Evolutionary conservation across 805 yeast genomes (phyloP), one percentile per base, ranked within the genome.

Genomic region (Nadsonia fulvescens): DNA sequence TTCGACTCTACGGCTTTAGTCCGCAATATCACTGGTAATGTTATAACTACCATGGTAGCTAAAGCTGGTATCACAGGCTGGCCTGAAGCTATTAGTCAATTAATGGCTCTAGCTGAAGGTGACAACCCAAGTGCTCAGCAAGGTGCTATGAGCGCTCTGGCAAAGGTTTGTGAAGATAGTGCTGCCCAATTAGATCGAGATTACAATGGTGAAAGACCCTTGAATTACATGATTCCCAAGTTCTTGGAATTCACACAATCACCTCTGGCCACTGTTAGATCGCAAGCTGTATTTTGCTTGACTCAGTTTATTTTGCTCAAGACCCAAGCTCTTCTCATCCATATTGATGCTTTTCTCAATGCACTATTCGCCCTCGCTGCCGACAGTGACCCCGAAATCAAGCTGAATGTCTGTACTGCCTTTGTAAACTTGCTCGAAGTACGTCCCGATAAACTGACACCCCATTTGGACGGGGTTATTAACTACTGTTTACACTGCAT

Each of bases 111-210:
- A 43, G 63, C 76, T 4, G 58, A 61, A 20, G 47, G 52, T 5
- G 61, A 58, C 8, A 58, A 65, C 15, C 40, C 44, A n/a, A 42
- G 54, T 0, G 53, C 66, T 4, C 70, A 66, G 42, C 81, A 72
- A 38, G 83, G 89, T 21, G 77, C 92, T 1, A 65, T 79, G 48
- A 61, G 75, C 36, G 83, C 95, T 0, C 55, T 89, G 33, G 60
- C 75, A 19, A 81, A 83, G 47, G 75, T 89, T 26, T 79, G 93
- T 56, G 98, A 89, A 46, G 98, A 89, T 50, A 68, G 78, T 14
- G 68, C 70, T 6, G 54, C 56, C 23, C 50, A 63, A 18, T 61
- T 89, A 32, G 82, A 78, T 43, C 49, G 58, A 25, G 75, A 70
- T 32, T 65, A 67, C 49, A 56, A 63, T 29, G 75, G 77, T 4